Percentiles rank a stretch among this genome's conserved stretches.
Conservation (phyloP, 2,329 filamentous ascomycete species). For the Rosellinia necatrix region DNA sequence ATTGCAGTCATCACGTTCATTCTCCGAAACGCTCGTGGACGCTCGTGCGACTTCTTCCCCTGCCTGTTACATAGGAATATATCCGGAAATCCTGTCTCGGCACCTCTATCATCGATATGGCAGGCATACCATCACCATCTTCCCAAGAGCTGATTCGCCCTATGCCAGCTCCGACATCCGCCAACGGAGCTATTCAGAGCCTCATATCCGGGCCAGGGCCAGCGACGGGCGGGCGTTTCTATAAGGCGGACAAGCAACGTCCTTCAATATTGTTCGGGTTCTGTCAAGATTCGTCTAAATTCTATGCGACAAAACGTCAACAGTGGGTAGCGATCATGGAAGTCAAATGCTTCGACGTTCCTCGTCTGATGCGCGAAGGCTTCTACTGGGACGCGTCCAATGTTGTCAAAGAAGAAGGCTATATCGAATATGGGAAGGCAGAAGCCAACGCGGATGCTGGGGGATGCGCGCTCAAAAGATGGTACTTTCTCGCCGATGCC, state of each 20-base stretch:
- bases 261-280: constrained; percentile 4
- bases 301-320: background rate
- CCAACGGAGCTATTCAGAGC: background rate
- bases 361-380: constrained; percentile 19
- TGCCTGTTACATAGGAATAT: background rate
- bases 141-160: background rate
- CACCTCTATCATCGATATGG: background rate
- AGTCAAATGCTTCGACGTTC: constrained; percentile 14
- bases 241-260: background rate
- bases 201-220: constrained; percentile 3
- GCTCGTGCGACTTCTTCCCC: background rate
- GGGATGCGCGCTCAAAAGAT: background rate
- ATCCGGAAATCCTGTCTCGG: background rate
- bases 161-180: background rate
- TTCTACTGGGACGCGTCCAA: constrained; percentile 14
- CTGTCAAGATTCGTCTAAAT: constrained; percentile 1
- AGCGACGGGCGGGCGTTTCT: constrained; percentile 10
- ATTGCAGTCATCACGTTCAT: too few species aligned
- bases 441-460: background rate
- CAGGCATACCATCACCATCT: background rate
- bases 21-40: background rate
- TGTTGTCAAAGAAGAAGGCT: constrained; percentile 14
- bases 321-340: constrained; percentile 2
- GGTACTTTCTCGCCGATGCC: constrained; percentile 4
- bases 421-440: background rate